A percentile compares a stretch with the other conserved stretches of the same genome.
These are phyloP conservation scores for Trematosphaeria pertusa DNA, from an alignment of 2,329 filamentous ascomycete species.

Conservation along the genomic window DNA sequence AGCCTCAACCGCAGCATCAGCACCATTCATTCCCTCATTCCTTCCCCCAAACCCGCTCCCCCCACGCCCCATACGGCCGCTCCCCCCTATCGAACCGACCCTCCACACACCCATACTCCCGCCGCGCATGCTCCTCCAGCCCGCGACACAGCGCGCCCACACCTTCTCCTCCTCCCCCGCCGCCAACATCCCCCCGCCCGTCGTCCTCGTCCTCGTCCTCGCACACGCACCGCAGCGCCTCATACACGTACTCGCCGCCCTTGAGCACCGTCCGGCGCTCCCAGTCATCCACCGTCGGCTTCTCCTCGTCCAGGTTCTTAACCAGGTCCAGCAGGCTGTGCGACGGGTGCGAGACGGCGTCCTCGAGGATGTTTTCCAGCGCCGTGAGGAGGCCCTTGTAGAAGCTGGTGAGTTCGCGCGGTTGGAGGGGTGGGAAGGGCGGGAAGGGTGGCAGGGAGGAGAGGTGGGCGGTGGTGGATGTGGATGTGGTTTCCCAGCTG, in stretches of 20 bases:
- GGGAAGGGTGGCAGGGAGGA: neutral
- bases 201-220: neutral
- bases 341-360: neutral
- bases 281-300: neutral
- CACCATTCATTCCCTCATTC: neutral
- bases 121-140: slow-evolving; percentile 2
- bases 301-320: neutral
- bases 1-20: no score
- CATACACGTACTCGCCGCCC: slow-evolving; percentile 1
- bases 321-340: neutral
- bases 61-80: neutral
- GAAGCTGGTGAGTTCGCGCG: neutral
- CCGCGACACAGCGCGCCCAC: neutral
- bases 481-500: neutral
- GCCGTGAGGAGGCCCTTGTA: neutral
- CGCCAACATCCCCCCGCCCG: neutral
- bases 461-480: no score
- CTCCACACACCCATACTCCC: neutral
- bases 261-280: neutral
- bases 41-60: neutral
- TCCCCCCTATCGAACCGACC: no score
- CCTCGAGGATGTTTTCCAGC: slow-evolving; percentile 7
- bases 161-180: slow-evolving; percentile 1
- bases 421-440: neutral
- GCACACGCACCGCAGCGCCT: neutral